phyloP scores from a whole-genome alignment of 257 asterid species.

The Penstemon eatonii region DNA sequence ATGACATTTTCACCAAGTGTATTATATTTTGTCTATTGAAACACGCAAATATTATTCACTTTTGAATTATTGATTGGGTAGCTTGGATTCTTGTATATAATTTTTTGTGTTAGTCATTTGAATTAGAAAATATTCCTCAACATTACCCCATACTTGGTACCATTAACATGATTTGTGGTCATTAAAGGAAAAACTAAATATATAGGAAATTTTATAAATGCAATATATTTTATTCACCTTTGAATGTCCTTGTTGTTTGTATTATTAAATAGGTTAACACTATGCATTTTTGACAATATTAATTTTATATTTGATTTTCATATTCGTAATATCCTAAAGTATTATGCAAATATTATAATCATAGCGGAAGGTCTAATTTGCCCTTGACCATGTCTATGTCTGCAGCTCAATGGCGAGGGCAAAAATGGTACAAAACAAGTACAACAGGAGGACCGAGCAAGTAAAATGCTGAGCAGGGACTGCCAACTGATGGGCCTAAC shows the following conservation, averaged over 20 bases:
- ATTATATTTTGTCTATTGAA: background rate
- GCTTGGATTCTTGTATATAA: background rate
- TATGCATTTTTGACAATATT: background rate
- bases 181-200: too few relatives aligned
- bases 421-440: conserved; percentile 57
- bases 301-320: too few relatives aligned
- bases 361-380: conserved; percentile 17
- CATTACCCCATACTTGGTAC: background rate
- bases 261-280: too few relatives aligned
- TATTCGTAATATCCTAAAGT: too few relatives aligned
- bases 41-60: background rate
- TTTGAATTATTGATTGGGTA: background rate
- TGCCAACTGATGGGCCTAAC: conserved; percentile 99
- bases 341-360: too few relatives aligned
- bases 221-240: too few relatives aligned
- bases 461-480: conserved; percentile 72
- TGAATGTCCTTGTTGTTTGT: too few relatives aligned
- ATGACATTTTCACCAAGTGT: background rate
- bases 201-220: too few relatives aligned
- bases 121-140: too few relatives aligned
- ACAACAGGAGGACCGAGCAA: conserved; percentile 50
- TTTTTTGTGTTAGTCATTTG: background rate
- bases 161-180: too few relatives aligned
- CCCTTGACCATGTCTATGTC: background rate
- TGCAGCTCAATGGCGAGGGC: conserved; percentile 66